Evolutionary conservation across 352 stramenopile genomes (phyloP).

Genomic region (Thalassiosira pacifica): DNA sequence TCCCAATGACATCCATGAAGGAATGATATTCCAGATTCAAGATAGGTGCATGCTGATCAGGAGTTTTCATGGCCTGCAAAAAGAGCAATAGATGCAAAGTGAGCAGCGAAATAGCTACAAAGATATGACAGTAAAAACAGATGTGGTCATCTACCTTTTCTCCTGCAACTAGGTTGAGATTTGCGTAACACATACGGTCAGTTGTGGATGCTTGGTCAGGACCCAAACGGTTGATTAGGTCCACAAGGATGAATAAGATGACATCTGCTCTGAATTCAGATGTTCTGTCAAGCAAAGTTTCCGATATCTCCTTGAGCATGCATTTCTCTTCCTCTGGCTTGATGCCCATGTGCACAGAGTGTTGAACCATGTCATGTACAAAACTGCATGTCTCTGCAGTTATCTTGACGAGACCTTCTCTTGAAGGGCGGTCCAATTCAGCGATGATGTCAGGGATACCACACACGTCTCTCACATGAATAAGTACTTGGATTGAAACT

Average conservation of each 20-base stretch:
- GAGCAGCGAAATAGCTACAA: no score
- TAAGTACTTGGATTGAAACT: slow-evolving; percentile 12
- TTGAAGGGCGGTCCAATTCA: slow-evolving; percentile 14
- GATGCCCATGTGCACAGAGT: slow-evolving; percentile 18
- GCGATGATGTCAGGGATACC: slow-evolving; percentile 21
- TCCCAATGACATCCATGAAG: slow-evolving; percentile 26
- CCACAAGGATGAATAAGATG: slow-evolving; percentile 33
- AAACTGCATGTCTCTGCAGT: slow-evolving; percentile 33
- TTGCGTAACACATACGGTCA: slow-evolving; percentile 14
- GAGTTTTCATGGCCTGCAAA: slow-evolving; percentile 23
- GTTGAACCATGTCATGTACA: slow-evolving; percentile 43
- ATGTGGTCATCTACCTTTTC: background rate
- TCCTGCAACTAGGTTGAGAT: slow-evolving; percentile 36
- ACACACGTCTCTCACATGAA: slow-evolving; percentile 3
- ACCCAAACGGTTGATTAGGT: slow-evolving; percentile 38
- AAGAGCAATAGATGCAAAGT: no score
- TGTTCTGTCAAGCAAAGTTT: slow-evolving; percentile 16
- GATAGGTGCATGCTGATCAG: slow-evolving; percentile 36
- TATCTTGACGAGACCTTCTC: slow-evolving; percentile 39
- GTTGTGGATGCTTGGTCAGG: background rate
- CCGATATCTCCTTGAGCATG: slow-evolving; percentile 13
- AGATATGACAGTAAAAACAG: background rate
- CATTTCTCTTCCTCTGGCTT: background rate
- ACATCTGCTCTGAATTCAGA: slow-evolving; percentile 9
- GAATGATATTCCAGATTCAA: slow-evolving; percentile 49